A percentile compares a stretch with the other conserved stretches of the same genome.
These are phyloP conservation scores for Coniochaeta hoffmannii DNA, from an alignment of 2,329 filamentous ascomycete genomes.

Conservation along the genomic window DNA sequence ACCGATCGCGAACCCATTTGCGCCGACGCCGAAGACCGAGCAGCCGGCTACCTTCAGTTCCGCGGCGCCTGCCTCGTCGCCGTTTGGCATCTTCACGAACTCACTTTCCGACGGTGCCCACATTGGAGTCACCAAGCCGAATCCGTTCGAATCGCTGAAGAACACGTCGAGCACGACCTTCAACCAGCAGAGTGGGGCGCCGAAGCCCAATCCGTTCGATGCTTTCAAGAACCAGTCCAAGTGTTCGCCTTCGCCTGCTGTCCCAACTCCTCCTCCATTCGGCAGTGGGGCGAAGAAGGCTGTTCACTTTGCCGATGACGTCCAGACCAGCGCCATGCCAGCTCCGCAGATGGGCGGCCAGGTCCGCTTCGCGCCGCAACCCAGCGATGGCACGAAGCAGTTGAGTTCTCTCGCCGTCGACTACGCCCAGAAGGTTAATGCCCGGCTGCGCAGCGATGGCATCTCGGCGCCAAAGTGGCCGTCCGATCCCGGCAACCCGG, in stretches of 20 bases:
- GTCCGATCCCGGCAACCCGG: conserved; percentile 42
- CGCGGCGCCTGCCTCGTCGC: background rate
- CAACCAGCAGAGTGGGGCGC: background rate
- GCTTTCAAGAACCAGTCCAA: background rate
- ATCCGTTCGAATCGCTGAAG: background rate
- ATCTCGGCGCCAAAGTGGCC: conserved; percentile 50
- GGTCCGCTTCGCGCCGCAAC: conserved; percentile 3
- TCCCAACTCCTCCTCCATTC: background rate
- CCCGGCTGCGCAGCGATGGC: conserved; percentile 45
- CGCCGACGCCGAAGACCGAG: background rate
- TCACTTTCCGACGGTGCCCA: background rate
- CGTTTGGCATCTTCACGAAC: background rate
- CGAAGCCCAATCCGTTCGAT: background rate
- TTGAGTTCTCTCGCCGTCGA: conserved; percentile 17
- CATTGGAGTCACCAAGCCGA: conserved; percentile 1
- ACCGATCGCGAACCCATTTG: conserved; percentile 6
- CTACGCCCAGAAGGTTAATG: conserved; percentile 43
- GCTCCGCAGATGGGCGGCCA: background rate
- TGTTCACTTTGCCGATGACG: conserved; percentile 1
- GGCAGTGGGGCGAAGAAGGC: background rate
- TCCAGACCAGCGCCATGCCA: conserved; percentile 5
- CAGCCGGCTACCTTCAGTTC: background rate
- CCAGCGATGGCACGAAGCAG: conserved; percentile 15
- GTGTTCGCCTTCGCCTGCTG: background rate
- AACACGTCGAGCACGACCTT: no score